A percentile compares a stretch with the other conserved stretches of the same genome.
Evolutionary conservation across 2,329 filamentous ascomycete species (phyloP).

Genomic region (Mycosphaerella sp.): DNA sequence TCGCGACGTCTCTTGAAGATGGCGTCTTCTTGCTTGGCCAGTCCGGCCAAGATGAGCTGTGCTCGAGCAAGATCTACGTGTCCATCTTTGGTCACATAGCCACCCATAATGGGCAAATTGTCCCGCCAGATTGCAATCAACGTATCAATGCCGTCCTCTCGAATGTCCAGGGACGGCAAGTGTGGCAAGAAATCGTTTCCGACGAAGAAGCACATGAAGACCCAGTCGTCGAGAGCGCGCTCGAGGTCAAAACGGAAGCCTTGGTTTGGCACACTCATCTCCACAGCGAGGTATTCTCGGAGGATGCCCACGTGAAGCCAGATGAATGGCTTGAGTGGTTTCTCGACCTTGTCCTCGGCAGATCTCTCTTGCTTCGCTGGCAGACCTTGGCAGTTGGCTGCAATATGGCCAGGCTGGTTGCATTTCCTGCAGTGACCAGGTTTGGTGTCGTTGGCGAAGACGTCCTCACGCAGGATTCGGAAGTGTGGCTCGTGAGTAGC

Average conservation of each 20-base stretch:
- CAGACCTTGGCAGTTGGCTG: conserved; percentile 73
- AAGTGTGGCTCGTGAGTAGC: conserved; percentile 98
- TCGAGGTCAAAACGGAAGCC: conserved; percentile 90
- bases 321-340: conserved; percentile 87
- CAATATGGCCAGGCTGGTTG: conserved; percentile 86
- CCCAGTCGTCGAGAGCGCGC: conserved; percentile 92
- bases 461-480: conserved; percentile 90
- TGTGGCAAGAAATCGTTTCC: conserved; percentile 98
- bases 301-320: conserved; percentile 93
- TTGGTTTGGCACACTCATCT: conserved; percentile 75
- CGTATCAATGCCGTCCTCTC: conserved; percentile 94
- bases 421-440: conserved; percentile 78
- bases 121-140: conserved; percentile 96
- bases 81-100: conserved; percentile 93
- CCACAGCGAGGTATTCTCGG: conserved; percentile 85
- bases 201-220: conserved; percentile 99
- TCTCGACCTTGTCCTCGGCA: conserved; percentile 66
- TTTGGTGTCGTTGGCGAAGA: conserved; percentile 85
- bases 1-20: conserved; percentile 89
- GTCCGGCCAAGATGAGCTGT: conserved; percentile 77
- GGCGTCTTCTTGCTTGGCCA: conserved; percentile 86
- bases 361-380: conserved; percentile 62
- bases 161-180: conserved; percentile 92
- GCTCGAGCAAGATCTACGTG: conserved; percentile 80
- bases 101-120: conserved; percentile 83